Base-by-base conservation (phyloP, 2,329 filamentous ascomycete genomes). In the Ascosphaera apis region DNA sequence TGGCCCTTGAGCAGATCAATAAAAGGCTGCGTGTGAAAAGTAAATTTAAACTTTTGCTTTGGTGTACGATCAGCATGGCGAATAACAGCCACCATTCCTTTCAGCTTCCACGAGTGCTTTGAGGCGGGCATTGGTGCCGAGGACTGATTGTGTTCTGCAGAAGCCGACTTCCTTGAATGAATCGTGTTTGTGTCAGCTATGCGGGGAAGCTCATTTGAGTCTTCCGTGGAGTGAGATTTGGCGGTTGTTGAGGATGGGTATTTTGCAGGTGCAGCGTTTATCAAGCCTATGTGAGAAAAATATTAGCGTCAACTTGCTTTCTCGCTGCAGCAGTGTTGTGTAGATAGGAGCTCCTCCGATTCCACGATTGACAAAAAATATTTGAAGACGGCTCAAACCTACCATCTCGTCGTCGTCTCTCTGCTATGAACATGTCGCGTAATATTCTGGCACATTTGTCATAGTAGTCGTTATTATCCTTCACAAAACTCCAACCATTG, bases 11-110 rank as follows among this genome's bases (percentile, higher is more conserved):
- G 68, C 3, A 98, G 65, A 43, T 91, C 80, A 42, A 98, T 84
- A 49, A 98, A 98, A 0, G 88, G 88, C 42, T 84, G 81, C 0
- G 83, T 91, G 50, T 98, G 88, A 47, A 98, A 95, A 0, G 88
- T 98, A 48, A 95, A 98, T 53, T 98, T 98, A 65, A 93, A 93
- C 53, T 98, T 98, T 49, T 98, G 88, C 58, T 98, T 98, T 2
- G 88, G 88, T 1, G 88, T 98, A 38, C 88, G 76, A 57, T 98
- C 88, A 2, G 91, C 91, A 55, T 98, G 88, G 18, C 88, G 73
- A 44, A 98, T 83, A 12, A 98, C 88, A 2, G 84, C 86, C 0
- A 98, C 86, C 58, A 98, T 84, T 9, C 88, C 88, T 57, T 98
- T 98, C 36, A 98, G 63, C 54, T 92, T 95, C 88, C 88, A 98